Evolutionary conservation across 1,139 yeast species (phyloP).

Genomic region (Yamadazyma kanchanaburiensis): DNA sequence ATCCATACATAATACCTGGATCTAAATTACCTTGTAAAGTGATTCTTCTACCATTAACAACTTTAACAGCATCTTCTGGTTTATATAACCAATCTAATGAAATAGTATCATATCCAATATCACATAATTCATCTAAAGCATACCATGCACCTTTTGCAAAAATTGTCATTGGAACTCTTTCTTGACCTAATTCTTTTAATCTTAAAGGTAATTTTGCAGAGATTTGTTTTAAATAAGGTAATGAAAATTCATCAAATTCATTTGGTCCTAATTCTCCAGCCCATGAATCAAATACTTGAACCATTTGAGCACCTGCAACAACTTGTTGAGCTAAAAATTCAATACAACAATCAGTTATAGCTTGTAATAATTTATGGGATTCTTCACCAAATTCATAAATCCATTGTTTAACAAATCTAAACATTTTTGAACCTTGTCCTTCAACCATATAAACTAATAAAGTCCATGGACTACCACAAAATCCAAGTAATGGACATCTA

Average conservation of each 20-base stretch:
- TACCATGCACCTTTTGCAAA: conserved; percentile 99
- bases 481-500: conserved; percentile 90
- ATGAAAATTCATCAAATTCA: conserved; percentile 83
- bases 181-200: conserved; percentile 66
- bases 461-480: conserved; percentile 99
- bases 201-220: conserved; percentile 65
- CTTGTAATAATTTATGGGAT: conserved; percentile 68
- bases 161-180: conserved; percentile 79
- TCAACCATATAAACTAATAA: conserved; percentile 94
- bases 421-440: conserved; percentile 94
- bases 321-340: conserved; percentile 95
- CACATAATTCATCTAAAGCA: conserved; percentile 82
- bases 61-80: conserved; percentile 80
- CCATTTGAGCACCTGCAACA: conserved; percentile 96
- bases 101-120: conserved; percentile 80
- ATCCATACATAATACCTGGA: conserved; percentile 92
- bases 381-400: conserved; percentile 74
- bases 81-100: conserved; percentile 90
- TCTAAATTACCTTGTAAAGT: conserved; percentile 93
- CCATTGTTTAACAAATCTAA: conserved; percentile 91
- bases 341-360: conserved; percentile 82
- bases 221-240: conserved; percentile 84
- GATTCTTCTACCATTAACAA: conserved; percentile 72
- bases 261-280: conserved; percentile 93
- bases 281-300: conserved; percentile 96